A percentile compares a stretch with the other conserved stretches of the same genome.
phyloP scores from a whole-genome alignment of 768 basidiomycete genomes.

The Lentinula sp. region DNA sequence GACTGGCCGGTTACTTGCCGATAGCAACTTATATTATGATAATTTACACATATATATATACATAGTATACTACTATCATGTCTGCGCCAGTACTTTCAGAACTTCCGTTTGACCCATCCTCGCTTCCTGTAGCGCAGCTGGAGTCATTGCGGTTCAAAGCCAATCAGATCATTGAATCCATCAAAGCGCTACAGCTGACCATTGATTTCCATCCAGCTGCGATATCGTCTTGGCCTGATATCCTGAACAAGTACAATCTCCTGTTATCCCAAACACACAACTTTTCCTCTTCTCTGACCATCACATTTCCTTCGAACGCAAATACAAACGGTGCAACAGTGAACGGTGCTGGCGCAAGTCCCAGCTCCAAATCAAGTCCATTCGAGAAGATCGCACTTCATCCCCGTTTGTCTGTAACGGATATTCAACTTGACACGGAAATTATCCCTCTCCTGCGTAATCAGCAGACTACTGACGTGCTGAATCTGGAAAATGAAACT shows the following conservation, averaged over 20 bases:
- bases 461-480: constrained; percentile 73
- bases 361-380: constrained; percentile 29
- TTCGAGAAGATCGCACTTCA: constrained; percentile 68
- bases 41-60: not conserved
- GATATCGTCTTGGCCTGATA: constrained; percentile 86
- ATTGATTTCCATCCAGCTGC: constrained; percentile 50
- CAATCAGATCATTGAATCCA: constrained; percentile 74
- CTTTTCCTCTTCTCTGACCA: constrained; percentile 58
- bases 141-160: constrained; percentile 76
- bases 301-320: constrained; percentile 22
- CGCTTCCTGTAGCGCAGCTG: constrained; percentile 43
- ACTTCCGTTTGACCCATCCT: not conserved
- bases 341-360: constrained; percentile 11
- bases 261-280: constrained; percentile 79
- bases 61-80: not conserved
- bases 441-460: constrained; percentile 72
- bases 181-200: constrained; percentile 55
- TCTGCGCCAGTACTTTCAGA: constrained; percentile 5
- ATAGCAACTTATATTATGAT: not conserved
- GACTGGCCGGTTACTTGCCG: not conserved
- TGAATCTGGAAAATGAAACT: constrained; percentile 63
- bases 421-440: constrained; percentile 65
- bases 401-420: constrained; percentile 50
- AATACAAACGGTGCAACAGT: constrained; percentile 5
- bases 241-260: constrained; percentile 81